Base-by-base conservation (phyloP, 352 stramenopile species). In the Globisporangium irregulare region DNA sequence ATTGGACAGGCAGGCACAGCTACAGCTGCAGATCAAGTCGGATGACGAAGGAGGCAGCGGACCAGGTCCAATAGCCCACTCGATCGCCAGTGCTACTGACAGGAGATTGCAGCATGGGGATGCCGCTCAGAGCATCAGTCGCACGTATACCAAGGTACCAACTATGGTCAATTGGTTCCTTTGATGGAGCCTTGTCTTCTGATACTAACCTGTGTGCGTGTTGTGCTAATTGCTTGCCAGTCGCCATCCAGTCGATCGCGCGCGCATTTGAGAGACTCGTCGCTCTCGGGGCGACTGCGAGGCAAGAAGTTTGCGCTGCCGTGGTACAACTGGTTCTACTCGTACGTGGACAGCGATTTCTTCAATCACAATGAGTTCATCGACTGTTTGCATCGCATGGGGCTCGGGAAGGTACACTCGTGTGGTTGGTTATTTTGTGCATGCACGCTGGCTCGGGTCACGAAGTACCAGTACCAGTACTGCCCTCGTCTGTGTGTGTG, bases 311-410 rank as follows among this genome's bases (percentile, higher is more conserved):
- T 88, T 38, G 66, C 82, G 32, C 68, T 93, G n/a, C 85, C 85
- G 24, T 89, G 80, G 81, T 77, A 38, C 48, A 76, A 90, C 57
- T 93, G 85, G 83, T 91, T 93, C 64, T 85, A 88, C 55, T 86
- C 80, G 58, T 87, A 75, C 59, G 61, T 82, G 29, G 83, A 93
- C 71, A 67, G 72, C 12, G 82, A 87, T 24, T 95, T 90, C 66
- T 92, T 93, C 67, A 32, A 22, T n/a, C 78, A 92, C 57, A 91
- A 91, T 32, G 85, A 93, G 73, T 93, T 95, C 56, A 59, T 90
- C 12, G 78, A 91, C 25, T 93, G 85, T 70, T 73, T 95, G 4
- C 65, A 77, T 27, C 74, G 71, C 43, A 91, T 93, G 78, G 79
- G 80, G 5, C 81, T 92, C 2, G 81, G 67, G 12, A 86, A 92